Evolutionary conservation across 371 early-diverging fungal species (phyloP), one percentile per base, ranked within the genome.

Genomic region (Capniomyces stellatus): DNA sequence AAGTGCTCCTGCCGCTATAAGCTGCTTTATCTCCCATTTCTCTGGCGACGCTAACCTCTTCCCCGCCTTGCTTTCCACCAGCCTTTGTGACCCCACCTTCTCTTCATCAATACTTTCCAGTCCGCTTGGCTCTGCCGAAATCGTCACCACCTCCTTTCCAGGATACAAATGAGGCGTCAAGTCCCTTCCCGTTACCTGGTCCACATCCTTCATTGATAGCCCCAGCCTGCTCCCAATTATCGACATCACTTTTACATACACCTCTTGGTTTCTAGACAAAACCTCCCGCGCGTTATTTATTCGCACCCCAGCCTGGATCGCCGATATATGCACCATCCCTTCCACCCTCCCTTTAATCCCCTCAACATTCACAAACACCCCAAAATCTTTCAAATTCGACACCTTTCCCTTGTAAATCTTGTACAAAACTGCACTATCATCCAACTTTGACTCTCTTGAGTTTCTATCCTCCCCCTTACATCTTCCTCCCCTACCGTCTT

Each of bases 21-120:
- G 71, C 66, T 97, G 98, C 63, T 94, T 90, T 44, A 95, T 77
- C 62, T 97, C 98, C 81, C 86, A 97, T 28, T 87, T 81, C 63
- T 97, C 98, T 0, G 95, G 95, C 6, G 95, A 94, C 3, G 94
- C 81, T 63, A 94, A 73, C 4, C 98, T 81, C 63, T 97, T 92
- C 13, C 29, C 13, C 25, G n/a, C 28, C 0, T 28, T 25, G 22
- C 46, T 44, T 25, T 35, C 25, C 51, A 23, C 29, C 47, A 24
- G 1, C 43, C 39, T 10, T 12, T 40, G 21, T 18, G 46, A 44
- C 1, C 31, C 27, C 10, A 22, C 27, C 23, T 53, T 53, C 40
- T 4, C 6, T 31, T 54, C 30, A 47, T 54, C 30, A 6, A 53
- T 54, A 25, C 50, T 4, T 10, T 47, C 27, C 23, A 25, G 15